phyloP scores from a whole-genome alignment of 345 rosid genomes.

The Citrus glauca region DNA sequence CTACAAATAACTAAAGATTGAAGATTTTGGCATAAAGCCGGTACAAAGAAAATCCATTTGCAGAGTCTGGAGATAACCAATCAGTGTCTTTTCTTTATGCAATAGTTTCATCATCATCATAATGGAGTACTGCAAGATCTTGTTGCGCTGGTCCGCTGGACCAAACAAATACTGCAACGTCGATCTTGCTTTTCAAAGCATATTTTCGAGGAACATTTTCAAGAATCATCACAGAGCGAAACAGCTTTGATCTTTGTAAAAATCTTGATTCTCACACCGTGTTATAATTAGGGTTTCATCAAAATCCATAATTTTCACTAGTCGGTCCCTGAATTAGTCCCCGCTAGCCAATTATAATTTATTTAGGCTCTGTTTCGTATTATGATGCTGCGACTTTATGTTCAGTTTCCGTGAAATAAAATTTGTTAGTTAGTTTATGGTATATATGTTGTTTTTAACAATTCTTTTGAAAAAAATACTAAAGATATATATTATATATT shows the following conservation, averaged over 20 bases:
- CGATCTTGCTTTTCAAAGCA: constrained; percentile 12
- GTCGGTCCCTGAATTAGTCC: no score
- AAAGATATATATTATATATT: no score
- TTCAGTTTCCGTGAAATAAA: no score
- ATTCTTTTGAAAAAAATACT: no score
- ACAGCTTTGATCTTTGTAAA: not conserved
- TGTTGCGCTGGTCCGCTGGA: not conserved
- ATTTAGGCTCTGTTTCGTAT: no score
- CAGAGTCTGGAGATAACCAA: constrained; percentile 4
- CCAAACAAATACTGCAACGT: not conserved
- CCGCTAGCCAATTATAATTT: no score
- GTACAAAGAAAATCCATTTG: not conserved
- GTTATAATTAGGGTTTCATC: not conserved
- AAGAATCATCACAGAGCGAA: not conserved
- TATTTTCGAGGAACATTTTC: not conserved
- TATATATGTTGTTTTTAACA: no score
- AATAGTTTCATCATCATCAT: not conserved
- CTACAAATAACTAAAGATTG: constrained; percentile 7
- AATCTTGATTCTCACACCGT: not conserved
- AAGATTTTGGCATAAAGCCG: constrained; percentile 16
- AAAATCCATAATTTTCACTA: no score
- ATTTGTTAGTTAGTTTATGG: no score
- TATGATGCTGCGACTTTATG: no score
- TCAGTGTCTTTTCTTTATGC: not conserved
- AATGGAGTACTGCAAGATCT: not conserved